These are phyloP conservation scores for Fusarium redolens DNA, from an alignment of 2,329 filamentous ascomycete genomes.

Conservation along the genomic window DNA sequence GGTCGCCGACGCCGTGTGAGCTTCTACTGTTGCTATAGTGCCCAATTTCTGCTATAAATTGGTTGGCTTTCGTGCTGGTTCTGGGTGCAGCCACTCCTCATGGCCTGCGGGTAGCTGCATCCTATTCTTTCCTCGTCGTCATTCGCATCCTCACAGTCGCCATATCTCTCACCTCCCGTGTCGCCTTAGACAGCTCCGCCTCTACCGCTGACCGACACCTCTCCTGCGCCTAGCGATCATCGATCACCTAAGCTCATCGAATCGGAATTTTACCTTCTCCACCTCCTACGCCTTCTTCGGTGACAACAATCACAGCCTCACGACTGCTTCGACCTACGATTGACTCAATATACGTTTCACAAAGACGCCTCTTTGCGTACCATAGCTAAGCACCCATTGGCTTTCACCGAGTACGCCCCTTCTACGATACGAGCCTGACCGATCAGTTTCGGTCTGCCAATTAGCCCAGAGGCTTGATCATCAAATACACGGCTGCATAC, in stretches of 20 bases:
- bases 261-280: slow-evolving; percentile 30
- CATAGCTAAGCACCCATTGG: slow-evolving; percentile 41
- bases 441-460: slow-evolving; percentile 41
- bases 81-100: slow-evolving; percentile 41
- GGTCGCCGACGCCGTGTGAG: slow-evolving; percentile 43
- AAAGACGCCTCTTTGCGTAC: slow-evolving; percentile 42
- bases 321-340: slow-evolving; percentile 30
- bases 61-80: slow-evolving; percentile 15
- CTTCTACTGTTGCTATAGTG: slow-evolving; percentile 32
- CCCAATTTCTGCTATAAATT: slow-evolving; percentile 34
- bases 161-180: slow-evolving; percentile 15
- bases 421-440: slow-evolving; percentile 50
- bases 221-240: slow-evolving; percentile 27
- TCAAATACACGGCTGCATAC: slow-evolving; percentile 43
- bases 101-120: slow-evolving; percentile 46
- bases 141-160: slow-evolving; percentile 11
- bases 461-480: slow-evolving; percentile 38
- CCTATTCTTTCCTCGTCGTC: slow-evolving; percentile 28
- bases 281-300: slow-evolving; percentile 22
- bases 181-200: slow-evolving; percentile 12
- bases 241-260: slow-evolving; percentile 27
- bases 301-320: slow-evolving; percentile 40
- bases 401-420: slow-evolving; percentile 29
- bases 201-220: slow-evolving; percentile 11
- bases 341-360: slow-evolving; percentile 42